phyloP scores from a whole-genome alignment of 2,329 filamentous ascomycete genomes.

The Teratosphaeria pseudoeucalypti region DNA sequence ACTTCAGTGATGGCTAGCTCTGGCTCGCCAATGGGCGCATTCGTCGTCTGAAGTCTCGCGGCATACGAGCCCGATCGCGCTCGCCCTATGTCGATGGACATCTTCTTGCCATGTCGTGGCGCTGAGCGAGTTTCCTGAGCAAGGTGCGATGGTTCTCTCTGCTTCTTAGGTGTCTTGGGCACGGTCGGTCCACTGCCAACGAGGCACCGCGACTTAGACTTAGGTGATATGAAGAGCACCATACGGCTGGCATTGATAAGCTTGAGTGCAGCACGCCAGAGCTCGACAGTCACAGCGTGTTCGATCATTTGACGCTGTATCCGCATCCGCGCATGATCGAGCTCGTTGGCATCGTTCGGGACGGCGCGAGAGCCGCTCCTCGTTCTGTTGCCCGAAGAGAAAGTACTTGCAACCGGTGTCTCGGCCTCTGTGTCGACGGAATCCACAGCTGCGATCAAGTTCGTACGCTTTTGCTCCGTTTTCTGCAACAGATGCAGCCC shows the following conservation, averaged over 20 bases:
- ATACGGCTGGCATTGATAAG: conserved; percentile 23
- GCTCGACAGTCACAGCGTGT: conserved; percentile 22
- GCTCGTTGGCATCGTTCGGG: conserved; percentile 14
- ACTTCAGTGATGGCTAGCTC: conserved; percentile 19
- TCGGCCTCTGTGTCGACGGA: conserved; percentile 3
- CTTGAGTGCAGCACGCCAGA: conserved; percentile 29
- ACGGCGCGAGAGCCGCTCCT: neutral
- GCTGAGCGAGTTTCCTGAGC: neutral
- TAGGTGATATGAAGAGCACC: neutral
- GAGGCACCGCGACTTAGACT: neutral
- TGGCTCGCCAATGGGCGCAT: conserved; percentile 6
- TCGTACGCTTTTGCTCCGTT: conserved; percentile 17
- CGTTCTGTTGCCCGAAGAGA: neutral
- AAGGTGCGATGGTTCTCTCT: neutral
- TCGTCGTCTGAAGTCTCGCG: conserved; percentile 11
- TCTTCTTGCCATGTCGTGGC: neutral
- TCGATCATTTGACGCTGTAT: conserved; percentile 31
- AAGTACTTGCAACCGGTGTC: neutral
- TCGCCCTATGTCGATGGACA: conserved; percentile 1
- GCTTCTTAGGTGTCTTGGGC: neutral
- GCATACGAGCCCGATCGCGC: conserved; percentile 17
- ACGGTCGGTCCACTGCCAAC: neutral
- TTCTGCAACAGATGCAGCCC: conserved; percentile 26
- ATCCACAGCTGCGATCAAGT: neutral
- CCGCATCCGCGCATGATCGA: conserved; percentile 29